These are phyloP conservation scores for Gamarada debralockiae DNA, from an alignment of 495 filamentous ascomycete species.

Conservation along the genomic window DNA sequence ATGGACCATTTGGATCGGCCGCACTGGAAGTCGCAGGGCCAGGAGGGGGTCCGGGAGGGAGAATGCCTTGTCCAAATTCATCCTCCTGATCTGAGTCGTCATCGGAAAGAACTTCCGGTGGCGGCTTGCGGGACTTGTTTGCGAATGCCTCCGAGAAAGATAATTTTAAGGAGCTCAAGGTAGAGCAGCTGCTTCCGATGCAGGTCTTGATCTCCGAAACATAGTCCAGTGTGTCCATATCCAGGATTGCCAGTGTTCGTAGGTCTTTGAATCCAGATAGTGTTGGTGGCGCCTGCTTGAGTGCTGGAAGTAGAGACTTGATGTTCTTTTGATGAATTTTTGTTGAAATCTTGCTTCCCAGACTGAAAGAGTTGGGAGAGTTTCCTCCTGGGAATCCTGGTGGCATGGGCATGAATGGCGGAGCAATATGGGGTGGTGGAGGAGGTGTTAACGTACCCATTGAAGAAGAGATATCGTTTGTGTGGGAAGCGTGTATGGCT, in stretches of 20 bases:
- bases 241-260: conserved; percentile 48
- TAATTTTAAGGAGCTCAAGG: conserved; percentile 48
- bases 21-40: background rate
- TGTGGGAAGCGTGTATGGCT: conserved; percentile 25
- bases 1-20: conserved; percentile 17
- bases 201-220: conserved; percentile 50
- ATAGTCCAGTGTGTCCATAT: conserved; percentile 53
- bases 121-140: conserved; percentile 45
- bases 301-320: background rate
- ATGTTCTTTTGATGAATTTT: conserved; percentile 2
- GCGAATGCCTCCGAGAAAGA: conserved; percentile 53
- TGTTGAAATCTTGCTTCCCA: background rate
- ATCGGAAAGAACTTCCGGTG: conserved; percentile 40
- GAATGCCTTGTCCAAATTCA: conserved; percentile 20
- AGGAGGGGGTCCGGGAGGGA: conserved; percentile 12
- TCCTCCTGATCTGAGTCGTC: conserved; percentile 48
- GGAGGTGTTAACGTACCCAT: background rate
- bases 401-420: background rate
- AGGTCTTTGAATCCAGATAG: conserved; percentile 54
- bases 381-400: background rate
- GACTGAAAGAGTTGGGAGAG: conserved; percentile 1
- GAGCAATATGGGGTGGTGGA: background rate
- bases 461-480: conserved; percentile 8
- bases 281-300: conserved; percentile 38
- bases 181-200: conserved; percentile 44